phyloP scores from a whole-genome alignment of 2,329 filamentous ascomycete genomes.

The Tolypocladium paradoxum region DNA sequence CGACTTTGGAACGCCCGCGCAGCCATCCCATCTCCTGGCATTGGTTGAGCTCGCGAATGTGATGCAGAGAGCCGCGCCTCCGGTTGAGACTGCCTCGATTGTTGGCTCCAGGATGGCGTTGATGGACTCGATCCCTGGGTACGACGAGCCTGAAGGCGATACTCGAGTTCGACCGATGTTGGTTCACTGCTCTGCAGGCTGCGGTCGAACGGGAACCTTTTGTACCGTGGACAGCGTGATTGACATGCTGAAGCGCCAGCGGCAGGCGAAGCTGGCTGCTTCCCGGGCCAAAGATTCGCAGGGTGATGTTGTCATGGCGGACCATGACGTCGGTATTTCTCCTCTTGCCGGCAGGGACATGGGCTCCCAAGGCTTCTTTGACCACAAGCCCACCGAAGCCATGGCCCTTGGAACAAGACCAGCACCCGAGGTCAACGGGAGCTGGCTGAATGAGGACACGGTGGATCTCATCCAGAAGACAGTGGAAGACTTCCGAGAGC shows the following conservation, averaged over 20 bases:
- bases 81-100: slow-evolving; percentile 31
- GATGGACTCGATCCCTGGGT: slow-evolving; percentile 24
- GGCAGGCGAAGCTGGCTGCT: slow-evolving; percentile 22
- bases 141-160: slow-evolving; percentile 49
- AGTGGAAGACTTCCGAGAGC: slow-evolving; percentile 80
- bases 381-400: slow-evolving; percentile 7
- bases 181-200: slow-evolving; percentile 93
- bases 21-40: slow-evolving; percentile 75
- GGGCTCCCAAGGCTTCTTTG: slow-evolving; percentile 8
- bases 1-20: slow-evolving; percentile 86
- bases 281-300: slow-evolving; percentile 18
- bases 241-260: slow-evolving; percentile 91
- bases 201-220: slow-evolving; percentile 90
- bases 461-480: slow-evolving; percentile 76
- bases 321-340: slow-evolving; percentile 17
- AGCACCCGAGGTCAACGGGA: slow-evolving; percentile 28
- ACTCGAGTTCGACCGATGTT: slow-evolving; percentile 57
- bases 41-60: slow-evolving; percentile 81
- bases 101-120: slow-evolving; percentile 16
- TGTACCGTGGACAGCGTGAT: slow-evolving; percentile 94
- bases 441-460: slow-evolving; percentile 60
- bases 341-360: slow-evolving; percentile 14
- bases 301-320: slow-evolving; percentile 36
- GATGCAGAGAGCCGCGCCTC: slow-evolving; percentile 51
- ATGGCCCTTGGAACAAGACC: slow-evolving; percentile 3